Conservation (phyloP, 2,329 filamentous ascomycete species). For the Colletotrichum sp. region DNA sequence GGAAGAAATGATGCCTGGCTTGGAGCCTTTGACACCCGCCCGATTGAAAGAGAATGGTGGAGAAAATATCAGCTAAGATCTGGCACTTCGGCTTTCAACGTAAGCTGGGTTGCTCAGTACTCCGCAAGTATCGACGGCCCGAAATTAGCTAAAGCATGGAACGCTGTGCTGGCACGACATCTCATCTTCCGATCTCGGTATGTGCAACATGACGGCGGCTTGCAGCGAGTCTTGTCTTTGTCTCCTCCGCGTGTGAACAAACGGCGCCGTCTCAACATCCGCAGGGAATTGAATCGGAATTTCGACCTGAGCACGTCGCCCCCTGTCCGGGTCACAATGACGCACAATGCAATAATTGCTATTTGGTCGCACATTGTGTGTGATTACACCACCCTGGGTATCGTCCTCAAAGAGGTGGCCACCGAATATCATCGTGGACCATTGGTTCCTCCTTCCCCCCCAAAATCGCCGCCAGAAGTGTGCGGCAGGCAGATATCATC, state of each 20-base stretch:
- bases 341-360: constrained; percentile 25
- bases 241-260: not conserved
- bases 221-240: not conserved
- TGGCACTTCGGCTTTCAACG: constrained; percentile 30
- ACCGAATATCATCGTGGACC: constrained; percentile 21
- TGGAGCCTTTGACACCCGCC: not conserved
- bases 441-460: not conserved
- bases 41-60: not conserved
- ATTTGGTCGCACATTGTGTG: constrained; percentile 35
- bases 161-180: constrained; percentile 19
- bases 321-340: constrained; percentile 30
- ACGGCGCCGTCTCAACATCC: constrained; percentile 6
- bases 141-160: constrained; percentile 25
- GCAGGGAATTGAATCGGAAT: constrained; percentile 22
- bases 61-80: not conserved
- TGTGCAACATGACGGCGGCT: not conserved
- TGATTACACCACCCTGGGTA: constrained; percentile 33
- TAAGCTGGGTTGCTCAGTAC: constrained; percentile 24
- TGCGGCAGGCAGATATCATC: not conserved
- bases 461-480: not conserved
- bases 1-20: not conserved
- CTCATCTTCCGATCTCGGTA: constrained; percentile 14
- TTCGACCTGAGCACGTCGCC: constrained; percentile 28
- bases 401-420: constrained; percentile 30
- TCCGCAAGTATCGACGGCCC: constrained; percentile 6